Base-by-base conservation (phyloP, 768 basidiomycete genomes). In the Phaeolepiota aurea region DNA sequence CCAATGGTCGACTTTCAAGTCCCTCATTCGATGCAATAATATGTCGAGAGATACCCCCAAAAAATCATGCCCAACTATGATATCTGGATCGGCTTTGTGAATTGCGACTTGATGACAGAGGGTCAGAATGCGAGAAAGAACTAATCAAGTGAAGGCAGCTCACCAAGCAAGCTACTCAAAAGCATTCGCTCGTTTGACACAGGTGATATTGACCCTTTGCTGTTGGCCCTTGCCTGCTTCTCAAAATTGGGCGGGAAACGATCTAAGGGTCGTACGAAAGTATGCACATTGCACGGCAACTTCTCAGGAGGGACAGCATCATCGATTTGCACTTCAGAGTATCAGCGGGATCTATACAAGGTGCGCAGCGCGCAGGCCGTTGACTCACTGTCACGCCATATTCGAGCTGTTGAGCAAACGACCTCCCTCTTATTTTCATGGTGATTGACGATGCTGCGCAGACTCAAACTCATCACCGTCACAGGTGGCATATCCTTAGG, bases 41-140 rank as follows among this genome's bases (percentile, higher is more conserved):
- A 96, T 85, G 50, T 98, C 96, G 16, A 96, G 73, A 1, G 84
- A 83, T 18, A 85, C 85, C 3, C 88, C 91, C 3, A 90, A 65
- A 58, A 99, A 96, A 39, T 97, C 92, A 51, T 98, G 91, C 0
- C 96, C 93, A 23, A 99, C 75, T 40, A 98, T 77, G 15, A 97
- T 78, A 52, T 99, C 96, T 0, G 96, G 93, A 53, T 99, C 96
- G 14, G 87, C 74, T 54, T 84, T 85, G 54, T 86, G 74, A 32
- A 98, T 72, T 3, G 79, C 73, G 46, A 76, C 87, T 86, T 48
- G 25, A 42, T 20, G 18, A 13, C 23, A 23, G 21, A 37, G 15
- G n/a, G 23, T n/a, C n/a, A n/a, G n/a, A n/a, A n/a, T 5, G 20
- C 50, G 35, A 44, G 43, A 9, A 13, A 20, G 5, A 19, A 9